phyloP scores from a whole-genome alignment of 331 rosid species.

The Cydonia oblonga region DNA sequence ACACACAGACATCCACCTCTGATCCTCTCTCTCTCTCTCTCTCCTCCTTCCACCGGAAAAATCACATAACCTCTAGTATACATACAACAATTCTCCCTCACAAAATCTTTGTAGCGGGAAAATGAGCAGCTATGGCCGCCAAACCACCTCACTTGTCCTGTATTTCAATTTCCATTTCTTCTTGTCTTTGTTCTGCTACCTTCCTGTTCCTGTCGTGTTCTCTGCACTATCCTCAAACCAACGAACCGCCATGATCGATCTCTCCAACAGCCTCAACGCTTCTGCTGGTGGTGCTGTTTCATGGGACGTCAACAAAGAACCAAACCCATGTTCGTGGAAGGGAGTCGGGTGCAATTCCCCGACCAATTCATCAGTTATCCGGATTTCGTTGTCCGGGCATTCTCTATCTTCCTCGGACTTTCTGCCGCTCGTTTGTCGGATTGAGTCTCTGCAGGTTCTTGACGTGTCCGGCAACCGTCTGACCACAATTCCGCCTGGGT shows the following conservation, averaged over 20 bases:
- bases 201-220: constrained; percentile 21
- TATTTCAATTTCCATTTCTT: constrained; percentile 14
- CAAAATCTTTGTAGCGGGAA: not conserved
- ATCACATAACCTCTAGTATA: no score
- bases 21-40: no score
- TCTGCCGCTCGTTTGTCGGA: constrained; percentile 38
- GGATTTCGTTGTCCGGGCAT: constrained; percentile 21
- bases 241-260: constrained; percentile 14
- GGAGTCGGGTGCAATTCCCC: constrained; percentile 36
- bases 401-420: constrained; percentile 30
- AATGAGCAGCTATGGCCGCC: constrained; percentile 28
- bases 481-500: constrained; percentile 31
- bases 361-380: constrained; percentile 17
- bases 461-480: constrained; percentile 37
- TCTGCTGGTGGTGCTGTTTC: not conserved
- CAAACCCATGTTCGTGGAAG: constrained; percentile 58
- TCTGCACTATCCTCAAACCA: constrained; percentile 35
- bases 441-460: constrained; percentile 44
- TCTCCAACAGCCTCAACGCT: constrained; percentile 11
- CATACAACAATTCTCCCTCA: no score
- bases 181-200: constrained; percentile 9
- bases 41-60: no score
- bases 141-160: not conserved
- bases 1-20: no score
- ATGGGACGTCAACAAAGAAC: constrained; percentile 17